Evolutionary conservation across 257 asterid species (phyloP).

Genomic region (Scutellaria minor): DNA sequence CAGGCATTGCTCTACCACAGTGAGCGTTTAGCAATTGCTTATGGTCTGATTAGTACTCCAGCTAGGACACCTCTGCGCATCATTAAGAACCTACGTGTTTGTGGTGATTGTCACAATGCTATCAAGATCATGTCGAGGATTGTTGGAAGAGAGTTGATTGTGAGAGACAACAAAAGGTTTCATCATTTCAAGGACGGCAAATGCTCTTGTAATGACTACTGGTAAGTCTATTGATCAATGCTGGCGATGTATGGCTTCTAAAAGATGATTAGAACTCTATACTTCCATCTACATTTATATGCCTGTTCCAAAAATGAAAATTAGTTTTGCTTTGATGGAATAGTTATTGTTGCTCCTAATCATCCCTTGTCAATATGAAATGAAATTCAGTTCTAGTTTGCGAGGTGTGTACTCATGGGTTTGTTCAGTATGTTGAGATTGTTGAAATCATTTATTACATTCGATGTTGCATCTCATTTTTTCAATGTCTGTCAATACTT

Average conservation of each 20-base stretch:
- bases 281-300: conserved; percentile 11
- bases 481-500: no score
- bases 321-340: conserved; percentile 16
- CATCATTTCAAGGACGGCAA: conserved; percentile 95
- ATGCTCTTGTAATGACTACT: conserved; percentile 94
- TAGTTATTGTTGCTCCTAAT: not conserved
- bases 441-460: no score
- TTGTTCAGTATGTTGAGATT: conserved; percentile 20
- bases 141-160: conserved; percentile 93
- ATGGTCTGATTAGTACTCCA: conserved; percentile 90
- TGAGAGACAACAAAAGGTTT: conserved; percentile 86
- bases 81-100: conserved; percentile 86
- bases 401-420: conserved; percentile 19
- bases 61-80: conserved; percentile 86
- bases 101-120: conserved; percentile 95
- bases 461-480: no score
- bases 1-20: conserved; percentile 94
- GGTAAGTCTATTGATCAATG: conserved; percentile 51
- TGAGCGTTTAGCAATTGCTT: conserved; percentile 94
- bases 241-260: not conserved
- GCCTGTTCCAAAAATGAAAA: conserved; percentile 15
- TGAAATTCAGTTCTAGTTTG: conserved; percentile 25
- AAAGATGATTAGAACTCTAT: conserved; percentile 19
- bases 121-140: conserved; percentile 97
- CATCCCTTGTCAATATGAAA: conserved; percentile 19